Evolutionary conservation across 192 early-diverging fungal species (phyloP).

Genomic region (Globomyces pollinis-pini): DNA sequence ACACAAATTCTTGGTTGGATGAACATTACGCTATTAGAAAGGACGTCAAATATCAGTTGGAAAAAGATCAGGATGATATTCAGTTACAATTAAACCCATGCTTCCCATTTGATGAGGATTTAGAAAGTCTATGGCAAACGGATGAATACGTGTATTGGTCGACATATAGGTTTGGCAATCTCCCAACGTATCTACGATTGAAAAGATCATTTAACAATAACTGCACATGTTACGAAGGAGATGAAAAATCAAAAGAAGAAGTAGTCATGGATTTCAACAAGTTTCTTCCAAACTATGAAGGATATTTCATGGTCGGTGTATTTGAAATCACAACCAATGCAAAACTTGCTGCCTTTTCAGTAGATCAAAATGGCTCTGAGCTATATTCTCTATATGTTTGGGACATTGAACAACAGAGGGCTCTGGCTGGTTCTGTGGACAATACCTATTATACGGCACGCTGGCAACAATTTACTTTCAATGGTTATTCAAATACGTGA

Average conservation of each 20-base stretch:
- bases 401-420: constrained; percentile 3
- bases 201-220: constrained; percentile 9
- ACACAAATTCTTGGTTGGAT: constrained; percentile 14
- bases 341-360: constrained; percentile 28
- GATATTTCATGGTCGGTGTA: constrained; percentile 24
- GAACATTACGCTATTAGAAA: neutral
- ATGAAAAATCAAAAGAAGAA: neutral
- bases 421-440: neutral
- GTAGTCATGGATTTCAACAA: neutral
- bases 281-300: neutral
- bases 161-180: neutral
- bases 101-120: neutral
- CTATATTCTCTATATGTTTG: constrained; percentile 18
- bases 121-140: neutral
- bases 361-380: constrained; percentile 28
- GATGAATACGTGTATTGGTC: neutral
- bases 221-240: neutral
- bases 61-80: constrained; percentile 3
- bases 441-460: constrained; percentile 31
- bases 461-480: constrained; percentile 21
- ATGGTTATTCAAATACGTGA: neutral
- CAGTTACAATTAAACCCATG: neutral
- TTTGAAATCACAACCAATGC: constrained; percentile 29
- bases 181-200: neutral
- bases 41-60: constrained; percentile 1